phyloP scores from a whole-genome alignment of 371 early-diverging fungal genomes.

The Catenaria anguillulae region DNA sequence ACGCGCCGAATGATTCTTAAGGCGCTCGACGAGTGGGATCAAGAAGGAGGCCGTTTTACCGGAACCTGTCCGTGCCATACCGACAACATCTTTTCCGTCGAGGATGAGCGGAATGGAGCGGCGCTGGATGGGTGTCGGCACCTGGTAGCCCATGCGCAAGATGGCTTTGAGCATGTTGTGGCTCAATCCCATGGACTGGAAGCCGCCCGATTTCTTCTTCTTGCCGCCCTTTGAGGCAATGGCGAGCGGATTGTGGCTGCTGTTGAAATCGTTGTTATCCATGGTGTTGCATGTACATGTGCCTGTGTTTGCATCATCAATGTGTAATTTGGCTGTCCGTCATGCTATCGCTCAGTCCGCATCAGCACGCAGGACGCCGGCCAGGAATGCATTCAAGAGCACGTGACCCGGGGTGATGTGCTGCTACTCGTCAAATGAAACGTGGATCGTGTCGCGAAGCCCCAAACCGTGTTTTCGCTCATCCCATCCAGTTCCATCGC shows the following conservation, averaged over 20 bases:
- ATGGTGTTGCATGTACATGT: not conserved
- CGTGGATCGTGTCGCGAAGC: too few species aligned
- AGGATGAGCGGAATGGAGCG: slow-evolving; percentile 85
- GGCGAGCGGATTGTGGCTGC: not conserved
- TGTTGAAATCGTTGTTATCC: not conserved
- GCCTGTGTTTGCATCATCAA: too few species aligned
- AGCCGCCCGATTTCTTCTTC: slow-evolving; percentile 87
- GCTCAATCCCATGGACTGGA: slow-evolving; percentile 90
- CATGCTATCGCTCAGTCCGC: too few species aligned
- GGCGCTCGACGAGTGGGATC: slow-evolving; percentile 80
- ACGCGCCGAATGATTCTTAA: slow-evolving; percentile 75
- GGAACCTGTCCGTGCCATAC: slow-evolving; percentile 96
- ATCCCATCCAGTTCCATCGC: too few species aligned
- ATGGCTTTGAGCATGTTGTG: slow-evolving; percentile 69
- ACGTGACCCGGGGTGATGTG: too few species aligned
- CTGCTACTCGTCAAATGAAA: too few species aligned
- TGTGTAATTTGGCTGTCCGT: too few species aligned
- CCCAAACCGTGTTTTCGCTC: too few species aligned
- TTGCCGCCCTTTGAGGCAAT: slow-evolving; percentile 38
- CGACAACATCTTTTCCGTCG: slow-evolving; percentile 85
- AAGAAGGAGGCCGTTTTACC: slow-evolving; percentile 97
- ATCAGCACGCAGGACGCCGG: too few species aligned
- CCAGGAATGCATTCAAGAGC: too few species aligned
- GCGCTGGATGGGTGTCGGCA: slow-evolving; percentile 98
- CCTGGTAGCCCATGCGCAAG: slow-evolving; percentile 78